These are phyloP conservation scores for Malassezia cuniculi DNA, from an alignment of 1,284 basidiomycete species.

Conservation along the genomic window DNA sequence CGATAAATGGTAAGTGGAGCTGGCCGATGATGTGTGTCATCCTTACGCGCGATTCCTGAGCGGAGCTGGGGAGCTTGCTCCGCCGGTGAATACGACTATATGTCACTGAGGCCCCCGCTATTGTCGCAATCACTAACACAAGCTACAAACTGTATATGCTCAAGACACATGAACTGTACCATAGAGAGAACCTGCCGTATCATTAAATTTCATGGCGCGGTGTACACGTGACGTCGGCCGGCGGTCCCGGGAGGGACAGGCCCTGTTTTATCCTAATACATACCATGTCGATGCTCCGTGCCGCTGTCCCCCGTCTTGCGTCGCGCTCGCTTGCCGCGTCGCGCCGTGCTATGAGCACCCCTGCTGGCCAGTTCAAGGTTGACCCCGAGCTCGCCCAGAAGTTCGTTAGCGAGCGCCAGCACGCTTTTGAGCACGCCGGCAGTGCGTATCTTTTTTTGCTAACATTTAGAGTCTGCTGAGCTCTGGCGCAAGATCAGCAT, in stretches of 20 bases:
- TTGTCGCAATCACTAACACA: too few relatives aligned
- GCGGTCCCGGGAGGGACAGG: conserved; percentile 1
- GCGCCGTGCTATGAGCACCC: not conserved
- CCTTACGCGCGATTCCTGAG: conserved; percentile 14
- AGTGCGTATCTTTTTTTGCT: conserved; percentile 18
- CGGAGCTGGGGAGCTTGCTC: too few relatives aligned
- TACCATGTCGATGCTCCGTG: conserved; percentile 12
- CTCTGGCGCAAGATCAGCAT: conserved; percentile 37
- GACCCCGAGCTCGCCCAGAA: conserved; percentile 19
- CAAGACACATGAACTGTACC: too few relatives aligned
- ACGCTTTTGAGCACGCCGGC: conserved; percentile 33
- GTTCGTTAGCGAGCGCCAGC: conserved; percentile 24
- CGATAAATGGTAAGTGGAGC: not conserved
- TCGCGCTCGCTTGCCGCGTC: conserved; percentile 2
- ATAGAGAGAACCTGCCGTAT: too few relatives aligned
- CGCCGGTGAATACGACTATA: too few relatives aligned
- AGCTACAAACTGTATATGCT: too few relatives aligned
- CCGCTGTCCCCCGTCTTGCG: conserved; percentile 11
- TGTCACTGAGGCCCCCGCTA: too few relatives aligned
- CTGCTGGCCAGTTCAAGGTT: not conserved
- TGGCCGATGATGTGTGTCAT: conserved; percentile 14
- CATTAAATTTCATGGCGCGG: too few relatives aligned
- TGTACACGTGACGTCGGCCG: conserved; percentile 13
- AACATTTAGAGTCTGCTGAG: conserved; percentile 25
- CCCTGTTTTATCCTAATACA: conserved; percentile 1